Evolutionary conservation across 2,329 filamentous ascomycete genomes (phyloP), one percentile per base, ranked within the genome.

Genomic region (Ophiognomonia clavigignenti-juglandacearum): DNA sequence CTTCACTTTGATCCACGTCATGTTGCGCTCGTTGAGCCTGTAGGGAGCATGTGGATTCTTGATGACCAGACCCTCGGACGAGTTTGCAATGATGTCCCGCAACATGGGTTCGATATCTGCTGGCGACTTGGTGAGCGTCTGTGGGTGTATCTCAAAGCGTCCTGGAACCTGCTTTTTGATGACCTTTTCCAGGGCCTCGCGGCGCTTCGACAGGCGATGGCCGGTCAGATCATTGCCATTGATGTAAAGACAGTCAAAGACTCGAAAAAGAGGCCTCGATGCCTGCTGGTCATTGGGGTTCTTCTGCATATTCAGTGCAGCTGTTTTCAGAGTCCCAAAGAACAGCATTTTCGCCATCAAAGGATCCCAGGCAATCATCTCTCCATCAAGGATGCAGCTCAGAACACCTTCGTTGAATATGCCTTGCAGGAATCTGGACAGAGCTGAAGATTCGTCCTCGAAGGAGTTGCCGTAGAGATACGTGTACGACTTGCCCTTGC

Each of bases 341-440:
- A 86, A 82, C 14, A 95, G 85, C 43, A 93, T 86, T 46, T 86
- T 86, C 67, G 96, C 86, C 41, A 86, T 74, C 37, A 85, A 81
- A 51, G 90, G 87, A 61, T 97, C 89, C 93, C 93, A 98, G 1
- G 91, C 96, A 48, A 98, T 90, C 93, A 98, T 98, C 64, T 98
- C 93, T 9, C 93, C 93, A 58, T 98, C 93, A 0, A 98, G 74
- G 41, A 98, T 96, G 54, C 96, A 76, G 60, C 88, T 96, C 14
- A 84, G 76, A 1, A 97, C 89, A 2, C 84, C 83, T 1, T 81
- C 70, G 2, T 82, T 73, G 62, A 98, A 97, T 0, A 88, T 89
- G 34, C 81, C 74, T 43, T 80, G 80, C 18, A 97, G 71, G 61
- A 95, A 85, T 27, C 88, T 78, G 0, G 92, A 96, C 43, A 97